Conservation (phyloP, 2,329 filamentous ascomycete genomes). For the Pseudopithomyces chartarum region DNA sequence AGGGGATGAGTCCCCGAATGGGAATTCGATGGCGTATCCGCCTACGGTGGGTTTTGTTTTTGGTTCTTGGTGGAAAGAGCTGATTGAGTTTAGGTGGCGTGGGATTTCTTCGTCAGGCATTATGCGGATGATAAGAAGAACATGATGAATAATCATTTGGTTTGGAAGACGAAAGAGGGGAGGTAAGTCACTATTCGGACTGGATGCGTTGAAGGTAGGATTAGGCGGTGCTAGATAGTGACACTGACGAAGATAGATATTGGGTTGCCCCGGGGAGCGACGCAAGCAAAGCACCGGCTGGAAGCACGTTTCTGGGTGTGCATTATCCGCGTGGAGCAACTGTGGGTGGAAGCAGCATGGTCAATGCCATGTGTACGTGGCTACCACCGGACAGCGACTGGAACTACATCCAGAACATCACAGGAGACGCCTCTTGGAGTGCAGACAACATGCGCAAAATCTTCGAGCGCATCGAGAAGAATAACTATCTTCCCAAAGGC, state of each 20-base stretch:
- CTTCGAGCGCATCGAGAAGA: slow-evolving; percentile 58
- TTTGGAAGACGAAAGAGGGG: slow-evolving; percentile 58
- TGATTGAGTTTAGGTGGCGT: slow-evolving; percentile 15
- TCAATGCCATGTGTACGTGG: slow-evolving; percentile 58
- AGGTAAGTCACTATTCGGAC: slow-evolving; percentile 24
- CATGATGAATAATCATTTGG: slow-evolving; percentile 61
- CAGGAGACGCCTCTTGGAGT: slow-evolving; percentile 63
- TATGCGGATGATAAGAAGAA: slow-evolving; percentile 59
- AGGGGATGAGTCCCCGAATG: slow-evolving; percentile 59
- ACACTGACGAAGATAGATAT: slow-evolving; percentile 54
- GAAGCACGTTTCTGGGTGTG: slow-evolving; percentile 56
- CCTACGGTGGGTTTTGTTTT: slow-evolving; percentile 6
- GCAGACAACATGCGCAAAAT: slow-evolving; percentile 58
- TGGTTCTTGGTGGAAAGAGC: too few relatives aligned
- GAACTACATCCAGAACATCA: slow-evolving; percentile 61
- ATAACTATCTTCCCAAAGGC: slow-evolving; percentile 53
- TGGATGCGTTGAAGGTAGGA: not conserved
- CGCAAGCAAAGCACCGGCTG: slow-evolving; percentile 53
- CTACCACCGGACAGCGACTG: slow-evolving; percentile 64
- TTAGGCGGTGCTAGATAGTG: not conserved
- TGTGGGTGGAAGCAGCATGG: slow-evolving; percentile 61
- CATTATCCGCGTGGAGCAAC: slow-evolving; percentile 62
- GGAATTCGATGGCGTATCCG: slow-evolving; percentile 36
- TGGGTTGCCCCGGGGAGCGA: slow-evolving; percentile 57
- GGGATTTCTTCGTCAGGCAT: slow-evolving; percentile 64